A percentile compares a stretch with the other conserved stretches of the same genome.
phyloP scores from a whole-genome alignment of 1,284 basidiomycete genomes.

The Athelia sp. region DNA sequence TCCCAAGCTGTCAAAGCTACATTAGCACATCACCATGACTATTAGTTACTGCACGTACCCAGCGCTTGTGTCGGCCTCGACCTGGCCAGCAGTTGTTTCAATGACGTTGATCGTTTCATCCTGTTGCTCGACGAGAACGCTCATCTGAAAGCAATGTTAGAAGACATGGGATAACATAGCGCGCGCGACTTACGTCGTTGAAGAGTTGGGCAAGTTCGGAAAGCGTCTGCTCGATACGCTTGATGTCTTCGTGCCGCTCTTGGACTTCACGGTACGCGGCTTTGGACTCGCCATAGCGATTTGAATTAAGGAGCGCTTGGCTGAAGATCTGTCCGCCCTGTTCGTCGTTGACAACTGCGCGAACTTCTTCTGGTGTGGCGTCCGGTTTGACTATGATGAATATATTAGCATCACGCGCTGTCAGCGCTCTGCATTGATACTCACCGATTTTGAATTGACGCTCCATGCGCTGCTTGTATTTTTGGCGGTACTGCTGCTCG shows the following conservation, averaged over 20 bases:
- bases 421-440: constrained; percentile 16
- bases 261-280: constrained; percentile 95
- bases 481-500: constrained; percentile 89
- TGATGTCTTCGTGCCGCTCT: constrained; percentile 93
- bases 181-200: constrained; percentile 65
- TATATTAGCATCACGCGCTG: constrained; percentile 2
- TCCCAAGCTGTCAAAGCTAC: constrained; percentile 20
- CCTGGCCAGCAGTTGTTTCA: constrained; percentile 67
- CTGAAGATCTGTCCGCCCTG: constrained; percentile 88
- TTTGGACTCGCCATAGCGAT: constrained; percentile 86
- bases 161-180: constrained; percentile 1
- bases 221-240: constrained; percentile 90
- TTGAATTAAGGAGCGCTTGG: constrained; percentile 92
- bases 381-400: constrained; percentile 81
- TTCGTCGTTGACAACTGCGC: constrained; percentile 83
- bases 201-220: constrained; percentile 94
- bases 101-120: constrained; percentile 82
- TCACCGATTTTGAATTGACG: constrained; percentile 92
- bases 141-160: constrained; percentile 50
- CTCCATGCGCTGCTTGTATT: constrained; percentile 93
- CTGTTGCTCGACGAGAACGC: constrained; percentile 89
- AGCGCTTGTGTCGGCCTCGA: constrained; percentile 77
- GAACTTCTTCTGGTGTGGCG: constrained; percentile 88
- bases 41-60: constrained; percentile 51
- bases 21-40: background rate